Base-by-base conservation (phyloP, 352 stramenopile species). In the Phytophthora pini region DNA sequence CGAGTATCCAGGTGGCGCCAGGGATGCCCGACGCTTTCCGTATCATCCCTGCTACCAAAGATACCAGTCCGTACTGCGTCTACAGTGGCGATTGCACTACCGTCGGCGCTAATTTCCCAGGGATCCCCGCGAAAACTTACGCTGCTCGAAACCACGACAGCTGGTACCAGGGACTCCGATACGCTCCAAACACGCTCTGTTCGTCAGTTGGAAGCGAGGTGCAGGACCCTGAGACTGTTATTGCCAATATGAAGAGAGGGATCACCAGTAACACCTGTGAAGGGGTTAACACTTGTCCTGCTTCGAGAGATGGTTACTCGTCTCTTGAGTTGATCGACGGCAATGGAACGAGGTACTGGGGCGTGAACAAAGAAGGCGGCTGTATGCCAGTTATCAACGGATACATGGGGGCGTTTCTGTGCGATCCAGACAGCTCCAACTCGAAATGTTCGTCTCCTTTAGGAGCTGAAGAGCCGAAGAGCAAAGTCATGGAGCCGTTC, bases 1-100 rank as follows among this genome's bases (percentile, higher is more conserved):
- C 89, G 27, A 97, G 92, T 56, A 88, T 97, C 12, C 95, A 98
- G 57, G 55, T 97, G 20, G 79, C 81, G 2, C 86, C 86, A 2
- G 89, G 86, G 13, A 89, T 89, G 72, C 82, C 82, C 12, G 65
- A 88, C 43, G 39, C 61, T 1, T 90, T 84, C 46, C 78, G 82
- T 12, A 73, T 84, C 27, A 74, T 85, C n/a, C 7, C 78, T 5
- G 45, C 68, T 2, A 63, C 51, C 7, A 50, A 74, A 31, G 68
- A 74, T 26, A 65, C 52, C 2, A 77, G 27, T 43, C 9, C 44
- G 2, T 86, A 70, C 51, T 87, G 80, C 29, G 56, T 87, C 8
- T 89, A 87, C 70, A 45, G 20, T 17, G 64, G 31, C 8, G 31
- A 43, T 15, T 89, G 80, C 26, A 69, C 61, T 22, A 88, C 80